phyloP scores from a whole-genome alignment of 108 stramenopile genomes.

The Cylindrotheca closterium region DNA sequence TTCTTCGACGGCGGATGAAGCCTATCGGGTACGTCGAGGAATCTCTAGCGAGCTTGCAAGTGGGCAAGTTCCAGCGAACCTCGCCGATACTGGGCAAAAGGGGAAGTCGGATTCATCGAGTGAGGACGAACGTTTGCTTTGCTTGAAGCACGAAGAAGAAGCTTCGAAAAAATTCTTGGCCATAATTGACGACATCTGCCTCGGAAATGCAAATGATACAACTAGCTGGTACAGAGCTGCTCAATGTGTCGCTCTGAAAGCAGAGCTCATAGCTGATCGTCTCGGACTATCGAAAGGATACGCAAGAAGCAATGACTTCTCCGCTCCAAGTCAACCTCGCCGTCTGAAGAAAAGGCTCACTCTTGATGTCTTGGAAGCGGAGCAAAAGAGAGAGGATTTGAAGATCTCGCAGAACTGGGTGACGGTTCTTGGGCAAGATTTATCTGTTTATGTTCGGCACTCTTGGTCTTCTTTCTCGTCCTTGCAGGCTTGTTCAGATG shows the following conservation, averaged over 20 bases:
- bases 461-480: constrained; percentile 71
- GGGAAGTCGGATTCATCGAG: constrained; percentile 28
- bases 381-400: constrained; percentile 45
- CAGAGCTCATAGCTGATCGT: constrained; percentile 76
- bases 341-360: constrained; percentile 10
- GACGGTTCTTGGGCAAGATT: constrained; percentile 54
- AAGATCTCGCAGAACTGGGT: constrained; percentile 31
- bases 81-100: constrained; percentile 13
- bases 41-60: constrained; percentile 59
- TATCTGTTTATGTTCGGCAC: constrained; percentile 54
- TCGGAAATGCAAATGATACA: constrained; percentile 49
- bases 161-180: constrained; percentile 71
- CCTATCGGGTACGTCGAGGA: constrained; percentile 31
- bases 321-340: constrained; percentile 20
- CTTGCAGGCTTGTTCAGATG: constrained; percentile 42
- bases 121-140: constrained; percentile 42
- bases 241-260: constrained; percentile 67
- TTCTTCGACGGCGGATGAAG: constrained; percentile 4
- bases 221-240: constrained; percentile 72
- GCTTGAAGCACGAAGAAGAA: constrained; percentile 56
- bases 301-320: constrained; percentile 40
- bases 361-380: constrained; percentile 40
- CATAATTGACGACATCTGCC: constrained; percentile 71
- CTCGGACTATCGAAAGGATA: constrained; percentile 40
- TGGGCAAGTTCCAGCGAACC: constrained; percentile 44